Evolutionary conservation across 2,329 filamentous ascomycete species (phyloP).

Genomic region (Sphaerostilbella broomeana): DNA sequence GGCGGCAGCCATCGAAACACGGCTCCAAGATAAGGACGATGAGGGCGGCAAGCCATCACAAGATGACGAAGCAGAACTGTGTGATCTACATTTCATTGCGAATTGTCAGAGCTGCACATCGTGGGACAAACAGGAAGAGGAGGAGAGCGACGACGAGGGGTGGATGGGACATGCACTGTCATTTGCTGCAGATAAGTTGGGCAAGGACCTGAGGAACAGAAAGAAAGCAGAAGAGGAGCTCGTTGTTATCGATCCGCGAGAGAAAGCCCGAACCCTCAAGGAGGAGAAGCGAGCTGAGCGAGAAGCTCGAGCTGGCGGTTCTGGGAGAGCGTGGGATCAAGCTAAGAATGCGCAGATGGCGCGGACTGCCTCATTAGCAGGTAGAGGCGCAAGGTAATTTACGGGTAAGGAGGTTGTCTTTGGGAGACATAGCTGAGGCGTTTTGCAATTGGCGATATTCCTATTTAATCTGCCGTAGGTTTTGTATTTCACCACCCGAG

Average conservation of each 20-base stretch:
- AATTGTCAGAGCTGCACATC: slow-evolving; percentile 87
- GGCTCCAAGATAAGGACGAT: slow-evolving; percentile 31
- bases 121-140: slow-evolving; percentile 64
- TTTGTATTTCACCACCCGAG: too few species aligned
- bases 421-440: too few species aligned
- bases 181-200: slow-evolving; percentile 83
- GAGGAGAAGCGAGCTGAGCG: slow-evolving; percentile 56
- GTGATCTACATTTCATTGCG: slow-evolving; percentile 92
- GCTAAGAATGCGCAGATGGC: slow-evolving; percentile 52
- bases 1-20: slow-evolving; percentile 27
- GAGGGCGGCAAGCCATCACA: slow-evolving; percentile 19
- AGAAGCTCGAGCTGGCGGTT: slow-evolving; percentile 46
- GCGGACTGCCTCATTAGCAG: slow-evolving; percentile 45
- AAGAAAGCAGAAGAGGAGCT: slow-evolving; percentile 86
- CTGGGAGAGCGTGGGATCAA: slow-evolving; percentile 53
- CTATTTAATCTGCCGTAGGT: too few species aligned
- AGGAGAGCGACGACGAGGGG: slow-evolving; percentile 56
- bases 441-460: too few species aligned
- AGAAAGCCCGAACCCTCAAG: slow-evolving; percentile 68
- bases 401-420: too few species aligned
- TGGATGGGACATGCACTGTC: slow-evolving; percentile 85
- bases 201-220: slow-evolving; percentile 87
- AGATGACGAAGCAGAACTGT: slow-evolving; percentile 68
- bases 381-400: slow-evolving; percentile 48
- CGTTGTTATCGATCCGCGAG: slow-evolving; percentile 86